Conservation (phyloP, 179 eudicot species). For the Silene coronaria region DNA sequence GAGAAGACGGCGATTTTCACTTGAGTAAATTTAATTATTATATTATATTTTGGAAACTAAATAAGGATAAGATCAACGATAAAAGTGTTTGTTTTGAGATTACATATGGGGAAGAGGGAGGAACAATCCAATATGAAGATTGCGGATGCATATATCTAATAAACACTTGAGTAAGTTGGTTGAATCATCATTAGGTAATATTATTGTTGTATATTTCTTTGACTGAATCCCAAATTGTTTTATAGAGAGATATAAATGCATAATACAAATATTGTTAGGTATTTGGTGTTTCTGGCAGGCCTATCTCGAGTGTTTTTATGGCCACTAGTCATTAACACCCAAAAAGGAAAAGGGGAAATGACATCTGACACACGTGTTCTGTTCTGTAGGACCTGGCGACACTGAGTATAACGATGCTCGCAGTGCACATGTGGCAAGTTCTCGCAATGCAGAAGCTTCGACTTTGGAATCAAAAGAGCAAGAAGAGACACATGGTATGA, state of each 20-base stretch:
- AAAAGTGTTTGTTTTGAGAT: neutral
- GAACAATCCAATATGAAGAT: neutral
- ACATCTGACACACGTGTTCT: neutral
- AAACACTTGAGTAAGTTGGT: neutral
- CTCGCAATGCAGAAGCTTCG: neutral
- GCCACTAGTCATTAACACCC: neutral
- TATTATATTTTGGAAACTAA: neutral
- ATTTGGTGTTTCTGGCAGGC: neutral
- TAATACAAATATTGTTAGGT: neutral
- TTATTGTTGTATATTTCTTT: neutral
- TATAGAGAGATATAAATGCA: neutral
- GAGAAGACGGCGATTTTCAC: too few relatives aligned
- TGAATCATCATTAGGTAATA: too few relatives aligned
- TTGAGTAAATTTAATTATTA: too few relatives aligned
- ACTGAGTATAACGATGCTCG: neutral
- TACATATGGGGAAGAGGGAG: slow-evolving; percentile 1
- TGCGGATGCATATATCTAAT: neutral
- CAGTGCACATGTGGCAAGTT: neutral
- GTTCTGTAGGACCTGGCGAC: neutral
- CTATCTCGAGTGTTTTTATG: neutral
- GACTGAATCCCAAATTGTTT: neutral
- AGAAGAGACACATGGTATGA: slow-evolving; percentile 2
- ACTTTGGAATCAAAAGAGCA: slow-evolving; percentile 5
- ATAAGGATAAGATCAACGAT: neutral
- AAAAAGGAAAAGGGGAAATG: neutral